Conservation (phyloP, 495 filamentous ascomycete genomes). For the Echria macrotheca region DNA sequence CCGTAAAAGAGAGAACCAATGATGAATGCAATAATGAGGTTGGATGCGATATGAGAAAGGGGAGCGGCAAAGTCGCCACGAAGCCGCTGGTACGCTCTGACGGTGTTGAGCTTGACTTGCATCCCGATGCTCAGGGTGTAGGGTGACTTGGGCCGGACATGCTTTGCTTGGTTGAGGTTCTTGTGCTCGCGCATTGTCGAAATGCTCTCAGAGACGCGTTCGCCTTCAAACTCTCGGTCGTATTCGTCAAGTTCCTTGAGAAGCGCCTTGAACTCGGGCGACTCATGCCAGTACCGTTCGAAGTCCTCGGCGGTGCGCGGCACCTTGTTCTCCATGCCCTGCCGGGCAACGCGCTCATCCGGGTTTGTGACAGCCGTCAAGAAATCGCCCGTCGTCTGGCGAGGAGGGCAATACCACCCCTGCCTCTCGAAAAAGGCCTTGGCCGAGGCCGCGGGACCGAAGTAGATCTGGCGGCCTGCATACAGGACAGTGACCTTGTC, state of each 20-base stretch:
- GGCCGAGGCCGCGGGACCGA: conserved; percentile 50
- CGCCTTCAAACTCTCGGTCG: conserved; percentile 49
- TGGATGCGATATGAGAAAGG: conserved; percentile 18
- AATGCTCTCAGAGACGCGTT: conserved; percentile 22
- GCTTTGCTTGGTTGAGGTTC: conserved; percentile 30
- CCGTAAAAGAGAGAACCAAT: conserved; percentile 45
- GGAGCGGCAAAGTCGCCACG: conserved; percentile 31
- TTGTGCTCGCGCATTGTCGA: conserved; percentile 24
- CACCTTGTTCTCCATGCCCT: conserved; percentile 56
- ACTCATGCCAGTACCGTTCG: conserved; percentile 43
- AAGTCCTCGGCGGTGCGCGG: conserved; percentile 60
- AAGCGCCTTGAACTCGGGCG: conserved; percentile 49
- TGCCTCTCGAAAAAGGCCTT: conserved; percentile 55
- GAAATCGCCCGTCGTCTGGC: conserved; percentile 71
- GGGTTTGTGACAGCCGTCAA: conserved; percentile 71
- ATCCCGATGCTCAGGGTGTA: conserved; percentile 52
- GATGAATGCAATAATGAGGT: conserved; percentile 42
- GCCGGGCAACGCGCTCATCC: conserved; percentile 58
- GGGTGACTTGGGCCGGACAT: conserved; percentile 43
- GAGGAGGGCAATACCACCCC: conserved; percentile 58
- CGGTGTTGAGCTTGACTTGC: conserved; percentile 52
- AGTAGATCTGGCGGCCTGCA: conserved; percentile 62
- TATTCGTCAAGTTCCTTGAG: conserved; percentile 58
- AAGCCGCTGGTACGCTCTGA: conserved; percentile 45
- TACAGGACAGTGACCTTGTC: conserved; percentile 60